Conservation (phyloP, 2,329 filamentous ascomycete genomes). For the Endothia cerciana region DNA sequence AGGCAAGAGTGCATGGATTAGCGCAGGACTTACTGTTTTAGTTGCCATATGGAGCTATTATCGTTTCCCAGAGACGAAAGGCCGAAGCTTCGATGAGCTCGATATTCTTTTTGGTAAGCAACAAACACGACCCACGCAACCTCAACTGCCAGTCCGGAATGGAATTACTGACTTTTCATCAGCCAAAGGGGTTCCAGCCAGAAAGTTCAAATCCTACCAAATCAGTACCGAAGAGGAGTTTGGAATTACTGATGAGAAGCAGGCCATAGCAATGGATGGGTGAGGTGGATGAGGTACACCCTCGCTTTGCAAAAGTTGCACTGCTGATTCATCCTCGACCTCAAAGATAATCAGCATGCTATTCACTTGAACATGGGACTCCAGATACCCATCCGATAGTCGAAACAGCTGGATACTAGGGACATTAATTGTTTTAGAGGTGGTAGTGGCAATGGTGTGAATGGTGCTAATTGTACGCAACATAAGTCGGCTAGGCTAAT, state of each 20-base stretch:
- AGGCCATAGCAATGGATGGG: too few relatives aligned
- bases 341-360: neutral
- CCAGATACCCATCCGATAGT: neutral
- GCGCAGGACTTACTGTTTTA: neutral
- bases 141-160: too few relatives aligned
- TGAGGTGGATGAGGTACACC: neutral
- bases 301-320: neutral
- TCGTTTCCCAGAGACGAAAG: slow-evolving; percentile 14
- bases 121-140: too few relatives aligned
- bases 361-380: too few relatives aligned
- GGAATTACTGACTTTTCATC: too few relatives aligned
- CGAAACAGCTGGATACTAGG: neutral
- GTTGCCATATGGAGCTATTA: slow-evolving; percentile 15
- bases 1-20: slow-evolving; percentile 14
- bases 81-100: slow-evolving; percentile 17
- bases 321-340: neutral
- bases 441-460: neutral
- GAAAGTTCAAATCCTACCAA: slow-evolving; percentile 11
- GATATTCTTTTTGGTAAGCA: slow-evolving; percentile 18
- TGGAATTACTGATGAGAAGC: neutral
- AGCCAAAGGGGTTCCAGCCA: slow-evolving; percentile 8
- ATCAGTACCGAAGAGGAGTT: slow-evolving; percentile 11
- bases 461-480: neutral
- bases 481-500: neutral
- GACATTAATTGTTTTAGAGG: too few relatives aligned